phyloP scores from a whole-genome alignment of 495 filamentous ascomycete genomes.

The Neurospora sp. region DNA sequence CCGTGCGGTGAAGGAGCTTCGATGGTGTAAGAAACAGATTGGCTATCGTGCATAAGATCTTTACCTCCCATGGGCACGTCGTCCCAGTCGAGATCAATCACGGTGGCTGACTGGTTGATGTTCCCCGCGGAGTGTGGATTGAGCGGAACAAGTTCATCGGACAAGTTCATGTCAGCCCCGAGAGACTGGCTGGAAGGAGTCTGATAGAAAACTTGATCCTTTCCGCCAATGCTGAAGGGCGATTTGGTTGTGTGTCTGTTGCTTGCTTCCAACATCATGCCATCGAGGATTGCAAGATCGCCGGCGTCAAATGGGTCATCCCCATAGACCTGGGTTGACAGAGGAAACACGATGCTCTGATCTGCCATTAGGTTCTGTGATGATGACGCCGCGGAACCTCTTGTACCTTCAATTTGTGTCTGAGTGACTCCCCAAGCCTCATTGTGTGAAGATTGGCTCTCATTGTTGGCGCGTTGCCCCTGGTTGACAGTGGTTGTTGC shows the following conservation, averaged over 20 bases:
- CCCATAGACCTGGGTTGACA: not conserved
- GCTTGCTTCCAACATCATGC: not conserved
- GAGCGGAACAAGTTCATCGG: not conserved
- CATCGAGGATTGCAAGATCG: not conserved
- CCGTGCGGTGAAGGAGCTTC: constrained; percentile 1
- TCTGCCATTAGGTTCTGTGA: not conserved
- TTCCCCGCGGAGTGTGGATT: not conserved
- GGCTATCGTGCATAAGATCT: not conserved
- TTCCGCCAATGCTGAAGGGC: not conserved
- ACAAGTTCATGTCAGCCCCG: not conserved
- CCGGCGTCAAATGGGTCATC: not conserved
- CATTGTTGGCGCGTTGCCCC: not conserved
- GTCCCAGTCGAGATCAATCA: not conserved
- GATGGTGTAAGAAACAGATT: not conserved
- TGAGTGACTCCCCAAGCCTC: not conserved
- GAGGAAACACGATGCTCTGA: not conserved
- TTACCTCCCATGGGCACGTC: not conserved
- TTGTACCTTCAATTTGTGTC: not conserved
- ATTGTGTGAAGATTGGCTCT: not conserved
- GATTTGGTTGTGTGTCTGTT: not conserved
- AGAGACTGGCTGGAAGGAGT: not conserved
- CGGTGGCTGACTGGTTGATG: not conserved
- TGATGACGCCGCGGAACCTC: not conserved
- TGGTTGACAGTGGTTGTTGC: not conserved
- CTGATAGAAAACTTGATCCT: not conserved